A percentile compares a stretch with the other conserved stretches of the same genome.
Evolutionary conservation across 805 yeast genomes (phyloP).

Genomic region (Metschnikowia vanudenii): DNA sequence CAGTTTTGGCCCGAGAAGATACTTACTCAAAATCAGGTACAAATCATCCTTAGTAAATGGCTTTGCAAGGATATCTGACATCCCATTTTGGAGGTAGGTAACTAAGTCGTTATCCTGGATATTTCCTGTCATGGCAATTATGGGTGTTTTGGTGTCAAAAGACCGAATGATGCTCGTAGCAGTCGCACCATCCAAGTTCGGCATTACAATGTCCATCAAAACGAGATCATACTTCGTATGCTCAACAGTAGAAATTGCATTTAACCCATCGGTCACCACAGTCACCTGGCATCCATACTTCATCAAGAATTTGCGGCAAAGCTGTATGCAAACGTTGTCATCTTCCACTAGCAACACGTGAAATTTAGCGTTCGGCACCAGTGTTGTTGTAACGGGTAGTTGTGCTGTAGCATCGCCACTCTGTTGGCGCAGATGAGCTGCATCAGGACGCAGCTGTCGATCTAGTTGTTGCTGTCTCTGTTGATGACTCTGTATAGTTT

Average conservation of each 20-base stretch:
- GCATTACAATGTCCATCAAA: slow-evolving; percentile 87
- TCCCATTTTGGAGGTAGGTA: slow-evolving; percentile 80
- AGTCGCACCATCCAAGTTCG: slow-evolving; percentile 82
- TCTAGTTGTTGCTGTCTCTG: slow-evolving; percentile 6
- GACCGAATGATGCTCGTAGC: slow-evolving; percentile 87
- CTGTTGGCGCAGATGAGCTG: slow-evolving; percentile 7
- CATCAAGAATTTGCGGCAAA: slow-evolving; percentile 77
- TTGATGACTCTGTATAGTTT: slow-evolving; percentile 6
- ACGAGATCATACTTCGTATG: slow-evolving; percentile 72
- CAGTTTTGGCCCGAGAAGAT: slow-evolving; percentile 42
- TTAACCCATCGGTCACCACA: slow-evolving; percentile 87
- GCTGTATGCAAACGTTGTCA: slow-evolving; percentile 76
- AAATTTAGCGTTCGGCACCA: slow-evolving; percentile 46
- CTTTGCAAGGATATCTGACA: slow-evolving; percentile 88
- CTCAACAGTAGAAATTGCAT: slow-evolving; percentile 77
- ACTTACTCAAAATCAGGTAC: slow-evolving; percentile 73
- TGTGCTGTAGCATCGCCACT: slow-evolving; percentile 1
- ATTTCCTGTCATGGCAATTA: slow-evolving; percentile 92
- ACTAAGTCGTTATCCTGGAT: slow-evolving; percentile 79
- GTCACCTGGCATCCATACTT: slow-evolving; percentile 92
- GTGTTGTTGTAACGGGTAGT: slow-evolving; percentile 14
- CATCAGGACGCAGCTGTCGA: slow-evolving; percentile 2
- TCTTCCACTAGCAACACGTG: slow-evolving; percentile 79
- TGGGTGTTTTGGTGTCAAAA: slow-evolving; percentile 82
- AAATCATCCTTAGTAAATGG: slow-evolving; percentile 90